Evolutionary conservation across 2,329 filamentous ascomycete genomes (phyloP).

Genomic region (Bisporella sp.): DNA sequence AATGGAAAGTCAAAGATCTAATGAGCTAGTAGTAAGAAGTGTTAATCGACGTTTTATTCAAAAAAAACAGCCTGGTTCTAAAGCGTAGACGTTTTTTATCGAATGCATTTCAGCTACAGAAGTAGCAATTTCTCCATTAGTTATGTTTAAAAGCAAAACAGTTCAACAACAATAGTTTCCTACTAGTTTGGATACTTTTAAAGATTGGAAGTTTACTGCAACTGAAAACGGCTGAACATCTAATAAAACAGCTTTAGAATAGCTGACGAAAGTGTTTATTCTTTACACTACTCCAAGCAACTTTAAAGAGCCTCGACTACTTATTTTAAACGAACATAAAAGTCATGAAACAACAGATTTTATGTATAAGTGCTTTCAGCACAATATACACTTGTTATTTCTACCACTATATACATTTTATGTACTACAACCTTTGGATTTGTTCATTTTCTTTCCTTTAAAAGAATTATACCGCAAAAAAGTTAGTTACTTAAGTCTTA

Average conservation of each 20-base stretch:
- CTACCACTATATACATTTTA: not conserved
- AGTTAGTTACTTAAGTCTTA: not conserved
- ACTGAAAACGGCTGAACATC: constrained; percentile 5
- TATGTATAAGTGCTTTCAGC: not conserved
- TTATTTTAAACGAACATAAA: constrained; percentile 2
- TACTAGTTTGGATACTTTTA: not conserved
- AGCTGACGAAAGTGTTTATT: constrained; percentile 5
- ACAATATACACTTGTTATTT: not conserved
- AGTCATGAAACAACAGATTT: constrained; percentile 3
- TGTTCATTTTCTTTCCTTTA: not conserved
- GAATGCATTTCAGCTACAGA: not conserved
- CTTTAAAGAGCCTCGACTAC: not conserved
- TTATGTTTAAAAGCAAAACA: constrained; percentile 8
- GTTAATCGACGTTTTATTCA: constrained; percentile 1
- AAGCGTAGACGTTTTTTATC: constrained; percentile 2
- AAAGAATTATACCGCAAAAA: not conserved
- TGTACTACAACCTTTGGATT: not conserved
- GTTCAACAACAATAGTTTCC: constrained; percentile 7
- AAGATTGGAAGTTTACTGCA: constrained; percentile 2
- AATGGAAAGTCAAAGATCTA: constrained; percentile 1
- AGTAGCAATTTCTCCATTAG: not conserved
- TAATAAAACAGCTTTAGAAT: constrained; percentile 5
- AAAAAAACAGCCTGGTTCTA: constrained; percentile 3
- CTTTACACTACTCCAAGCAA: not conserved
- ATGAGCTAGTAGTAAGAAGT: not conserved